phyloP scores from a whole-genome alignment of 768 basidiomycete species.

The Calocybe indica region DNA sequence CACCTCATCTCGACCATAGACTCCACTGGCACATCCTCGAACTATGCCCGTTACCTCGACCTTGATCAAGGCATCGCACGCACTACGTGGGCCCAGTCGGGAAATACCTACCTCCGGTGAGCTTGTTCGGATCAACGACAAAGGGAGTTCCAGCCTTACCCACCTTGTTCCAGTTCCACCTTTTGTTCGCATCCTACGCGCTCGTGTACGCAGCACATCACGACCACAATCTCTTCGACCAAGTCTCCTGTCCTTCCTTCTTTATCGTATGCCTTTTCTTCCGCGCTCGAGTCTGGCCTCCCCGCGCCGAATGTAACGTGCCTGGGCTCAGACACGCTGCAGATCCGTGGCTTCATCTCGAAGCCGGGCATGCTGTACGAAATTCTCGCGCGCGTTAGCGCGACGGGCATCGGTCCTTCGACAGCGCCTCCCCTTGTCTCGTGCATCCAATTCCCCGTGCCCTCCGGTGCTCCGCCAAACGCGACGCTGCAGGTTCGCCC shows the following conservation, averaged over 20 bases:
- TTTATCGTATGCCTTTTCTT: slow-evolving; percentile 44
- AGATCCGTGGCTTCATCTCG: slow-evolving; percentile 41
- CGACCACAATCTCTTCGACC: slow-evolving; percentile 13
- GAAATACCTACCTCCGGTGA: slow-evolving; percentile 44
- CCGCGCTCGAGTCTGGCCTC: slow-evolving; percentile 37
- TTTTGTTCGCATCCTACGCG: slow-evolving; percentile 65
- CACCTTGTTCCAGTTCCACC: slow-evolving; percentile 18
- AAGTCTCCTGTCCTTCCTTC: slow-evolving; percentile 22
- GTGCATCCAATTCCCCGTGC: slow-evolving; percentile 26
- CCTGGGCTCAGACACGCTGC: slow-evolving; percentile 46
- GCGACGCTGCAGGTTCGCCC: slow-evolving; percentile 39
- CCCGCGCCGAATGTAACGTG: slow-evolving; percentile 59
- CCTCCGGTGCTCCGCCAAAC: slow-evolving; percentile 29
- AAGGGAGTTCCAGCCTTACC: not conserved
- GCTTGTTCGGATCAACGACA: not conserved
- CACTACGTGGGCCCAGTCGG: slow-evolving; percentile 55
- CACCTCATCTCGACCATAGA: slow-evolving; percentile 48
- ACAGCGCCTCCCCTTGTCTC: slow-evolving; percentile 8
- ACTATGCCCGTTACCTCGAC: slow-evolving; percentile 66
- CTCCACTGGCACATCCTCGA: slow-evolving; percentile 27
- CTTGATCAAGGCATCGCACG: slow-evolving; percentile 54
- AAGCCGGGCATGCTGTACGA: slow-evolving; percentile 69
- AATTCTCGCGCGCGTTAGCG: slow-evolving; percentile 43
- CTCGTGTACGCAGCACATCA: slow-evolving; percentile 57
- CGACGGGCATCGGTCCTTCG: slow-evolving; percentile 12